Percentiles rank a stretch among this genome's conserved stretches.
phyloP scores from a whole-genome alignment of 345 rosid species.

The Eucalyptus pauciflora region DNA sequence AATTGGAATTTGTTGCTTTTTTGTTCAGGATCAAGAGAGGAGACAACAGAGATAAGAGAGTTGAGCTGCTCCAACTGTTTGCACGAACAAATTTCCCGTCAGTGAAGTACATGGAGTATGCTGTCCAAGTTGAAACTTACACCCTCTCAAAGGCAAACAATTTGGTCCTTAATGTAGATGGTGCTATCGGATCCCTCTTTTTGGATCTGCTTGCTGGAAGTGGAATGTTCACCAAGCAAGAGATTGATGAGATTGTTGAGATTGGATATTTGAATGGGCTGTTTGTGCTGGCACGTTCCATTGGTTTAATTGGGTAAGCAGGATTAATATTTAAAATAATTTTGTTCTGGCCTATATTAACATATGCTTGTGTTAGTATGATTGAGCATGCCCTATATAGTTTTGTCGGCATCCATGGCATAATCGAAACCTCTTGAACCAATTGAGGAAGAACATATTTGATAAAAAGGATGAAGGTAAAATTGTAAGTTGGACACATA shows the following conservation, averaged over 20 bases:
- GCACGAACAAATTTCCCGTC: conserved; percentile 93
- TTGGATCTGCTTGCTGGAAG: conserved; percentile 91
- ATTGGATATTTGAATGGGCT: conserved; percentile 87
- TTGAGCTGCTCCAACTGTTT: conserved; percentile 74
- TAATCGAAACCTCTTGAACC: background rate
- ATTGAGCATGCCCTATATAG: background rate
- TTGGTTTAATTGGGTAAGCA: conserved; percentile 78
- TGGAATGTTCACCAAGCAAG: conserved; percentile 89
- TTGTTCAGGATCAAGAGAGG: conserved; percentile 76
- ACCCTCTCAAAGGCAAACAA: conserved; percentile 80
- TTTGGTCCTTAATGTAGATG: conserved; percentile 80
- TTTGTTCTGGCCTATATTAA: background rate
- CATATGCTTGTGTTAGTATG: background rate
- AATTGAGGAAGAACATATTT: background rate
- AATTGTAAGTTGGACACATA: background rate
- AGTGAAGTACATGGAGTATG: conserved; percentile 92
- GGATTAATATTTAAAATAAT: background rate
- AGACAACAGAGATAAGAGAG: conserved; percentile 95
- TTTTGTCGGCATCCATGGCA: background rate
- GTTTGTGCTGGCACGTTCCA: conserved; percentile 80
- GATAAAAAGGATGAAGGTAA: background rate
- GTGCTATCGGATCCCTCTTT: conserved; percentile 93
- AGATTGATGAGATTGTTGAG: conserved; percentile 84
- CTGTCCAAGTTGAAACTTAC: conserved; percentile 80
- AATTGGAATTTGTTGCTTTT: background rate